Percentiles rank a stretch among this genome's conserved stretches.
Conservation (phyloP, 495 filamentous ascomycete genomes). For the Neurospora cerealis region DNA sequence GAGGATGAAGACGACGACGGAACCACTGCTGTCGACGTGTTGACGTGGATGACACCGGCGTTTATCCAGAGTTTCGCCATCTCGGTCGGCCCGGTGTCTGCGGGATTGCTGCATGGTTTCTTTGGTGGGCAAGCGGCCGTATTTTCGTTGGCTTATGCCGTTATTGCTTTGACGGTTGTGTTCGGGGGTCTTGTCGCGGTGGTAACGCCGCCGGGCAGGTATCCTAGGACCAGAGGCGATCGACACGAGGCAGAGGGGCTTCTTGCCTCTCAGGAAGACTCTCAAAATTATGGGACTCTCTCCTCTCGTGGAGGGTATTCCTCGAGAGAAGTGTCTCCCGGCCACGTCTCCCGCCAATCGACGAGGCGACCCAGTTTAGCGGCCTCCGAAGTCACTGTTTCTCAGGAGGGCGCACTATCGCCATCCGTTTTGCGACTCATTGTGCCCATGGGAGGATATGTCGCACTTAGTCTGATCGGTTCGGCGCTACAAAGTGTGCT, state of each 20-base stretch:
- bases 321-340: neutral
- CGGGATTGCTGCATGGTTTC: conserved; percentile 13
- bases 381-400: neutral
- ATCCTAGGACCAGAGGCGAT: neutral
- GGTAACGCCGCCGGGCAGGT: neutral
- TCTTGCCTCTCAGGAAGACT: neutral
- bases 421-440: conserved; percentile 3
- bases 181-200: conserved; percentile 5
- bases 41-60: conserved; percentile 11
- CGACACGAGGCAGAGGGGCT: neutral
- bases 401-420: neutral
- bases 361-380: neutral
- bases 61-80: conserved; percentile 18
- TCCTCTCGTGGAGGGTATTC: neutral
- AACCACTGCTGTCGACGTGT: neutral
- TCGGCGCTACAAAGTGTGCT: conserved; percentile 18
- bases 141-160: conserved; percentile 16
- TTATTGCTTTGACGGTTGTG: conserved; percentile 7
- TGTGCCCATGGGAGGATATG: conserved; percentile 16
- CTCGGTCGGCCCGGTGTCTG: conserved; percentile 7
- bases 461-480: conserved; percentile 12
- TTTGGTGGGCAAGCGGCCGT: conserved; percentile 5
- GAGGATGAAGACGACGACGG: neutral
- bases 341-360: neutral
- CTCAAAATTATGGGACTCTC: conserved; percentile 14